phyloP scores from a whole-genome alignment of 371 early-diverging fungal species.

The Mortierella sp. region DNA sequence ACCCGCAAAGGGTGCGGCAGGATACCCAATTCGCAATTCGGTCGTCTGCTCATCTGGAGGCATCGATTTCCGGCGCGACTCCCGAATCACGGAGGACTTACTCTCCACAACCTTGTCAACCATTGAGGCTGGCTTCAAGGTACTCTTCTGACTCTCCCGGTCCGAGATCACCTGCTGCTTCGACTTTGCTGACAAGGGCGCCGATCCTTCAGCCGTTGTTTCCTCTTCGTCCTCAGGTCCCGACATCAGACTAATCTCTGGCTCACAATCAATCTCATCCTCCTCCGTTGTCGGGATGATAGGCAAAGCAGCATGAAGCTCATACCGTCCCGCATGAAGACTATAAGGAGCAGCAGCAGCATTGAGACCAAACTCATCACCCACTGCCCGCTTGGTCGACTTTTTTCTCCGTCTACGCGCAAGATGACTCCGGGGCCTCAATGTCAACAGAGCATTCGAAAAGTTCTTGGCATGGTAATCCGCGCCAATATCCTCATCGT shows the following conservation, averaged over 20 bases:
- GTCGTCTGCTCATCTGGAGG: conserved; percentile 12
- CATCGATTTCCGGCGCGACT: conserved; percentile 12
- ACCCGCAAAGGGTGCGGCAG: conserved; percentile 42
- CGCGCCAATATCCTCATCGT: conserved; percentile 26
- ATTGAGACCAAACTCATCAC: not conserved
- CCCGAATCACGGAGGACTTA: not conserved
- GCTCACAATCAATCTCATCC: conserved; percentile 55
- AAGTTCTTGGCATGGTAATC: conserved; percentile 55
- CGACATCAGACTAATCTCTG: conserved; percentile 45
- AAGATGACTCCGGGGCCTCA: conserved; percentile 18
- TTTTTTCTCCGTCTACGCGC: conserved; percentile 24
- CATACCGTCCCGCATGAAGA: conserved; percentile 24
- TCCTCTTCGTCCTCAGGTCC: conserved; percentile 32
- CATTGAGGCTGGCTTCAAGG: not conserved
- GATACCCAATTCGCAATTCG: conserved; percentile 31
- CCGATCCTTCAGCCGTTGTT: conserved; percentile 5
- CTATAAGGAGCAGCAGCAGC: conserved; percentile 14
- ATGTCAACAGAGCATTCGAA: conserved; percentile 32
- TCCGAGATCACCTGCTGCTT: not conserved
- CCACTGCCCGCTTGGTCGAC: conserved; percentile 8
- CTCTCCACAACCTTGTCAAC: not conserved
- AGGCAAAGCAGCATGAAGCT: conserved; percentile 32
- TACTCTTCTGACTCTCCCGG: not conserved
- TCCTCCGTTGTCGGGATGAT: conserved; percentile 34
- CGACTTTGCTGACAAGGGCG: not conserved